Conservation (phyloP, 2,329 filamentous ascomycete genomes). For the Trichophyton equinum region DNA sequence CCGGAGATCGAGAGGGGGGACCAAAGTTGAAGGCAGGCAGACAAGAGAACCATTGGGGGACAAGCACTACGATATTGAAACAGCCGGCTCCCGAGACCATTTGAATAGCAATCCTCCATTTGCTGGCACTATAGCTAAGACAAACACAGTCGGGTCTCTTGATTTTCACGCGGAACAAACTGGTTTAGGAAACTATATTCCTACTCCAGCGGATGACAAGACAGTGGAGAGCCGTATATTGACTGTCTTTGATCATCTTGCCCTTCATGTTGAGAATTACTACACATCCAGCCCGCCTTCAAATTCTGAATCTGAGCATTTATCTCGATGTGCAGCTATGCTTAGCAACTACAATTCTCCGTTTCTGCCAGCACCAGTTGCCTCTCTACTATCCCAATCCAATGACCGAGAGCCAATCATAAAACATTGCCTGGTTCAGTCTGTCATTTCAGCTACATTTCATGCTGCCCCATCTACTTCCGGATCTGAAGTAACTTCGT, state of each 20-base stretch:
- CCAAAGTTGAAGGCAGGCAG: neutral
- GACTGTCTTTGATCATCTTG: conserved; percentile 23
- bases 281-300: conserved; percentile 15
- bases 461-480: neutral
- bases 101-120: neutral
- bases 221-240: conserved; percentile 18
- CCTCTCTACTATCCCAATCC: conserved; percentile 11
- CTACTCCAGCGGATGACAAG: conserved; percentile 23
- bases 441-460: conserved; percentile 15
- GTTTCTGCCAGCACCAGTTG: conserved; percentile 12
- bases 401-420: conserved; percentile 12
- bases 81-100: neutral
- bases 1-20: neutral
- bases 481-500: neutral
- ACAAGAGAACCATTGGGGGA: neutral
- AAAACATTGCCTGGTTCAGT: conserved; percentile 16
- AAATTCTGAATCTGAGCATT: neutral
- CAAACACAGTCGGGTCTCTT: neutral
- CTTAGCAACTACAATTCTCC: conserved; percentile 16
- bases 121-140: neutral
- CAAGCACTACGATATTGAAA: neutral
- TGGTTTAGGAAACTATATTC: conserved; percentile 14
- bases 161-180: neutral
- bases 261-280: conserved; percentile 28
- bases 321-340: neutral